Evolutionary conservation across 2,329 filamentous ascomycete species (phyloP).

Genomic region (Penicillium sp.): DNA sequence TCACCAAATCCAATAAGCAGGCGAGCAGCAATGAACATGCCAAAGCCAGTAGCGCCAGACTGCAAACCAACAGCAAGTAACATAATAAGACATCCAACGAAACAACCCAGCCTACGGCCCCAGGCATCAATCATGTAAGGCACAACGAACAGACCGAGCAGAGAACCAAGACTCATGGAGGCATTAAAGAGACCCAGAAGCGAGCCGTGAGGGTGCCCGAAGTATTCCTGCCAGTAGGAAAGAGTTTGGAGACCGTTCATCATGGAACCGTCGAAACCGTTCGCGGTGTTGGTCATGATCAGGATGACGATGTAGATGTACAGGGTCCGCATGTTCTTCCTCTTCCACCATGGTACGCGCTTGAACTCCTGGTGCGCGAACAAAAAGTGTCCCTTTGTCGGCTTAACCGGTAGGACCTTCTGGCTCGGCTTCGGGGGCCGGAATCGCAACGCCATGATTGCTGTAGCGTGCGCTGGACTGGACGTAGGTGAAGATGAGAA

Average conservation of each 20-base stretch:
- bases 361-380: slow-evolving; percentile 31
- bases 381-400: slow-evolving; percentile 28
- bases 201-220: slow-evolving; percentile 25
- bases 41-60: slow-evolving; percentile 27
- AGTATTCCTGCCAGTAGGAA: slow-evolving; percentile 29
- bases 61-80: slow-evolving; percentile 31
- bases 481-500: slow-evolving; percentile 11
- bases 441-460: slow-evolving; percentile 15
- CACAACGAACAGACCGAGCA: slow-evolving; percentile 23
- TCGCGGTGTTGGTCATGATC: slow-evolving; percentile 35
- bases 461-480: not conserved
- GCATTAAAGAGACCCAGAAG: slow-evolving; percentile 28
- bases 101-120: slow-evolving; percentile 20
- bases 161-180: slow-evolving; percentile 22
- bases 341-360: slow-evolving; percentile 35
- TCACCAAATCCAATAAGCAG: slow-evolving; percentile 31
- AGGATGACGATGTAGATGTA: slow-evolving; percentile 37
- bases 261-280: slow-evolving; percentile 42
- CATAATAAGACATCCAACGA: slow-evolving; percentile 22
- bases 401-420: slow-evolving; percentile 18
- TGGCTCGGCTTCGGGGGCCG: slow-evolving; percentile 14
- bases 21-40: slow-evolving; percentile 32
- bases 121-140: slow-evolving; percentile 23
- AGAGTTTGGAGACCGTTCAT: slow-evolving; percentile 36
- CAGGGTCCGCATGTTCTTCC: slow-evolving; percentile 32